Base-by-base conservation (phyloP, 495 filamentous ascomycete species). In the Hypoxylon perforatum region DNA sequence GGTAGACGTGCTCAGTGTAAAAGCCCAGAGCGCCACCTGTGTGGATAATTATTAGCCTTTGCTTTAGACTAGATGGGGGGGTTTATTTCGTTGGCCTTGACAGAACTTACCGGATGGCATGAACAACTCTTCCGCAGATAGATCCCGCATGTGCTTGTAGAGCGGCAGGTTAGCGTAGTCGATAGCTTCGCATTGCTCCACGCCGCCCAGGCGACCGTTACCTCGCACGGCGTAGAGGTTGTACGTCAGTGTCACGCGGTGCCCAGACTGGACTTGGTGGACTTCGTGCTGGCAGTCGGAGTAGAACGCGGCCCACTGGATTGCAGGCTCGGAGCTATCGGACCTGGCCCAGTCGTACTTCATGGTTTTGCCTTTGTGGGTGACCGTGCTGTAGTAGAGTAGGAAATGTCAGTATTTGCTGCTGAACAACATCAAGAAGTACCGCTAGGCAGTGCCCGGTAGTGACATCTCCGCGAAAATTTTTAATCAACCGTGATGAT, bases 271-370 rank as follows among this genome's bases (percentile, higher is more conserved):
- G 19, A 57, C 15, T 39, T 57, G 11, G 6, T 35, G 70, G n/a
- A 88, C 81, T 71, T 89, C 85, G 68, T 89, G 86, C 64, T 85
- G 81, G 61, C 83, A 87, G 63, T 88, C 85, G 57, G 80, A 84
- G 66, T 87, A 89, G 71, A 89, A 89, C 1, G 86, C 86, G 0
- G 81, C 84, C 86, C 85, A 89, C 18, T 82, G 71, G 47, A 88
- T 77, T 0, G 62, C 11, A 0, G 73, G 44, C 10, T 25, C 10
- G 11, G 1, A 14, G 21, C 2, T 30, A 3, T 28, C 3, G 25
- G 41, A 4, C 18, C 76, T 21, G 18, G 61, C 63, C 83, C 84
- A 87, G 68, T 85, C 79, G 57, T 79, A 83, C 6, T 65, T 57
- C n/a, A 77, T 59, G 3, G 70, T 59, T 35, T 78, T 28, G 25